Base-by-base conservation (phyloP, 768 basidiomycete species). In the Rhodotorula toruloides region DNA sequence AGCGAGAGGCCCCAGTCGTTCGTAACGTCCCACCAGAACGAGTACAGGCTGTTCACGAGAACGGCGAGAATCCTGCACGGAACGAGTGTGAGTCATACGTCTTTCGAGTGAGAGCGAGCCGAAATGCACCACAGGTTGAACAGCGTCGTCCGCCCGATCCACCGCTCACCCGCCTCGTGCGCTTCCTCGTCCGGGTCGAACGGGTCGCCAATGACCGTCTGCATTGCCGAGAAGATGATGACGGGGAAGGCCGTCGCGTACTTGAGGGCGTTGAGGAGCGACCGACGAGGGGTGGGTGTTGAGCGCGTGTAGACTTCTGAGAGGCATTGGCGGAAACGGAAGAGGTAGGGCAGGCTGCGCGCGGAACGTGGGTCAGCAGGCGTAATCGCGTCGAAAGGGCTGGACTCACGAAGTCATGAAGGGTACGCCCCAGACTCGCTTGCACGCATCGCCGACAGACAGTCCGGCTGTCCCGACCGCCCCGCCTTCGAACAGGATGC, bases 1-100 rank as follows among this genome's bases (percentile, higher is more conserved):
- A 97, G 79, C 50, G 86, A 84, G 60, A 99, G 81, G 10, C 96
- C 96, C 93, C 94, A 99, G 76, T 99, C 96, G 76, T 94, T 90
- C 54, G 90, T 91, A 48, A 98, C 83, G 78, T 98, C 96, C 96
- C 96, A 99, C 90, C 91, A 99, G 77, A 94, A 98, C 5, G 92
- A 93, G 78, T 91, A 99, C 37, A 89, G 77, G 6, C 93, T 94
- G 78, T 98, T 98, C 74, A 94, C 77, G 42, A 84, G 82, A 31
- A 90, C 92, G 16, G 87, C 84, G 50, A 96, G 77, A 22, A 97
- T 77, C 92, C 91, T 94, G 40, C n/a, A 21, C 29, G 47, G 37
- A n/a, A n/a, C n/a, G 22, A 29, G 39, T 21, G 48, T 37, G 19
- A 52, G 5, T 10, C 10, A 46, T 10, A 3, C 9, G 42, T 2